phyloP scores from a whole-genome alignment of 805 yeast species.

The Osmozyma mogii region DNA sequence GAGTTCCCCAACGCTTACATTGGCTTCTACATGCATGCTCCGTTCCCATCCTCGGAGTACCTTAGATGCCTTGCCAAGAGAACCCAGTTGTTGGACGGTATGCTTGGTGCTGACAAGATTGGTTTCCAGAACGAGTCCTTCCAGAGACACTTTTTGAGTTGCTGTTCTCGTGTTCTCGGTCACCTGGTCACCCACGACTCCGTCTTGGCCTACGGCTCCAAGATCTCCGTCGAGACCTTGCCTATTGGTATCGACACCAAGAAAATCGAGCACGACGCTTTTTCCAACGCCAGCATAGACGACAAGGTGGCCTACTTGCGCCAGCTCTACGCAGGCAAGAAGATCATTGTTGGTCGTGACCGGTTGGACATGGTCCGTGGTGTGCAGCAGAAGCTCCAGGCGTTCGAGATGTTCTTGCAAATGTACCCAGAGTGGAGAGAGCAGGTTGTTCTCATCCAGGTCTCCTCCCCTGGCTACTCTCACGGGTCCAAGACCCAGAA shows the following conservation, averaged over 20 bases:
- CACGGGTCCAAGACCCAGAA: conserved; percentile 63
- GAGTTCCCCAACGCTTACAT: conserved; percentile 64
- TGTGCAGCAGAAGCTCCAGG: conserved; percentile 85
- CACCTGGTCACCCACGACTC: conserved; percentile 55
- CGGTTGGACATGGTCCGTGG: conserved; percentile 88
- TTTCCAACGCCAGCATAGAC: conserved; percentile 38
- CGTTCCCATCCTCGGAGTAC: conserved; percentile 94
- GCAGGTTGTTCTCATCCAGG: conserved; percentile 84
- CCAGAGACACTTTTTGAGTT: conserved; percentile 83
- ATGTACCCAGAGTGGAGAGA: conserved; percentile 91
- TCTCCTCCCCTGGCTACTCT: conserved; percentile 68
- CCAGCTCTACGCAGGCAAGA: conserved; percentile 54
- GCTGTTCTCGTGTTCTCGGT: conserved; percentile 83
- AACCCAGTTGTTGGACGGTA: conserved; percentile 75
- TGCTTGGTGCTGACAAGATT: conserved; percentile 81
- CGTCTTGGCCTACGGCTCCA: conserved; percentile 69
- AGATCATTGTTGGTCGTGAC: conserved; percentile 89
- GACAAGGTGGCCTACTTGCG: conserved; percentile 59
- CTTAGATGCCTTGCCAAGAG: conserved; percentile 85
- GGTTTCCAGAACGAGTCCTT: conserved; percentile 84
- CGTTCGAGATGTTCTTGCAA: conserved; percentile 79
- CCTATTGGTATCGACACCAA: conserved; percentile 88
- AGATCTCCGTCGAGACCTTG: conserved; percentile 62
- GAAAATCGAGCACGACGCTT: conserved; percentile 58
- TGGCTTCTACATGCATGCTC: conserved; percentile 77